Base-by-base conservation (phyloP, 2,329 filamentous ascomycete genomes). In the Hymenoscyphus scutula region DNA sequence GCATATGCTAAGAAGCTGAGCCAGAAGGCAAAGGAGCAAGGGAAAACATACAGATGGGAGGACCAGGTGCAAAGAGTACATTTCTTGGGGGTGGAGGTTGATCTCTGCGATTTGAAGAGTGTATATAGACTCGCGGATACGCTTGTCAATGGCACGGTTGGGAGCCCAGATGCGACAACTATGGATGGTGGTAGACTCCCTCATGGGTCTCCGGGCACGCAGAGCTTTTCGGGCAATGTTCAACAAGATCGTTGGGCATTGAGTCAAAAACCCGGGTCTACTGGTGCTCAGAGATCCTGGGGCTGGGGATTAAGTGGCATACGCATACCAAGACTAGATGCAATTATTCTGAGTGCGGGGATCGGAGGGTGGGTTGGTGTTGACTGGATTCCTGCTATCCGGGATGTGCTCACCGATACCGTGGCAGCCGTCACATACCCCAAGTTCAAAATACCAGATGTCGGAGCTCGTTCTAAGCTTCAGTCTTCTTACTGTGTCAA, bases 291-390 rank as follows among this genome's bases (percentile, higher is more conserved):
- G 56, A 89, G 62, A 73, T 81, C 56, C 62, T 74, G 60, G 74
- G 74, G 48, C 65, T 77, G 41, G 71, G 71, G 71, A 19, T 62
- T 73, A 41, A 73, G 72, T 23, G 75, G 79, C 45, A 77, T 85
- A 23, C 77, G 76, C 23, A 79, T 92, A 48, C 88, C 90, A 1
- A 86, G 88, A 66, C 80, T 99, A 32, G 92, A 98, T 75, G 84
- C 84, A 1, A 81, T 95, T 25, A 81, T 98, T 41, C 88, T 91
- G 74, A 97, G 97, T 76, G 94, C 94, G 17, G 95, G 93, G 0
- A 89, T 94, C 45, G 92, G 92, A 25, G 92, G 91, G 1, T 97
- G 92, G 90, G 84, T 81, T 0, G 91, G 90, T n/a, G 74, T 96
- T 62, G 78, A 91, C 74, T 97, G 87, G 85, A 76, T 79, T 1